Base-by-base conservation (phyloP, 768 basidiomycete species). In the Goffeauzyma gilvescens region DNA sequence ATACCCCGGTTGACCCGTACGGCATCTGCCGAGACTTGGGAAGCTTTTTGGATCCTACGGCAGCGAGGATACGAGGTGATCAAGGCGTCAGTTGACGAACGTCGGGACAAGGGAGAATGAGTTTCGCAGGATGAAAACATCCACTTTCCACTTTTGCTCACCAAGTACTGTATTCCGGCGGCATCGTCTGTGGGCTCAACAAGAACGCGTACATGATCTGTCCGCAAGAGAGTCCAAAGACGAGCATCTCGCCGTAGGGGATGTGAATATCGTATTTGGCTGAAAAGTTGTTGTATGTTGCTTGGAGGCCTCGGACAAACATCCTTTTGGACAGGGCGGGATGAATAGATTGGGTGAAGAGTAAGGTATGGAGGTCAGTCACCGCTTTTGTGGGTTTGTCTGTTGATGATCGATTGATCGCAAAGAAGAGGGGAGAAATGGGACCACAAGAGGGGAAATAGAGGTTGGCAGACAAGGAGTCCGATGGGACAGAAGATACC, bases 151-250 rank as follows among this genome's bases (percentile, higher is more conserved):
- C n/a, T n/a, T n/a, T n/a, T n/a, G n/a, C 44, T 33, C 47, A 83
- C 85, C 85, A 90, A 30, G 59, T 61, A 18, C 67, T 69, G 53
- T 90, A 90, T 12, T 79, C 78, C 36, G 66, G 66, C n/a, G 82
- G 76, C 18, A 90, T 72, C 3, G 84, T 85, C 45, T 87, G 83
- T 14, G 82, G 85, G 30, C 79, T 71, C 27, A 82, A 58, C 22
- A 85, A 66, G 55, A 75, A 80, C 2, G 70, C 76, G 55, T 83
- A 87, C 58, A 85, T 65, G 58, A 95, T 90, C 62, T 90, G 86
- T 3, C 76, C 78, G 52, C 76, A 87, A 13, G 81, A 82, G 17
- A 86, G 53, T 0, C 76, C 69, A 54, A 95, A 93, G 8, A 90
- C 72, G 6, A 89, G 59, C 0, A 83, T 72, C 36, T 79, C 81